Evolutionary conservation across 2,329 filamentous ascomycete species (phyloP).

Genomic region (Periconia sp.): DNA sequence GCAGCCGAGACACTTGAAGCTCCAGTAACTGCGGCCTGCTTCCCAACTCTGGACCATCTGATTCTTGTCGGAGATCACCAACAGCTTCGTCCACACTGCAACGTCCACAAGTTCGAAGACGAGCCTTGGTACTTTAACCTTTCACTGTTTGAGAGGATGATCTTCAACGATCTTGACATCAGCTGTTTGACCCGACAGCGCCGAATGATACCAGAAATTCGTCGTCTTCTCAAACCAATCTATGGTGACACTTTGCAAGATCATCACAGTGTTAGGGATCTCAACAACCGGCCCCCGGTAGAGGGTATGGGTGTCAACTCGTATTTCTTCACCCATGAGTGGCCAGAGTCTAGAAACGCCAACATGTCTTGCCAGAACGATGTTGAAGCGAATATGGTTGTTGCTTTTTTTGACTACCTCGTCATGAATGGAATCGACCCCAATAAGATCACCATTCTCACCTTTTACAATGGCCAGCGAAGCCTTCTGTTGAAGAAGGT

Average conservation of each 20-base stretch:
- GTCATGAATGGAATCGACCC: conserved; percentile 64
- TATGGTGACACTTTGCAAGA: conserved; percentile 60
- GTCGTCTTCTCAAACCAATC: conserved; percentile 62
- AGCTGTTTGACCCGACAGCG: conserved; percentile 69
- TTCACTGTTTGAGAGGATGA: conserved; percentile 78
- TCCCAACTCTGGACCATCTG: conserved; percentile 64
- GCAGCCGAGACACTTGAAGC: conserved; percentile 75
- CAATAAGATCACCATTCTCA: conserved; percentile 73
- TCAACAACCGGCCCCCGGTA: conserved; percentile 52
- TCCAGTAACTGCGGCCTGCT: conserved; percentile 60
- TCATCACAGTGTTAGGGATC: conserved; percentile 56
- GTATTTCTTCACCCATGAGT: conserved; percentile 66
- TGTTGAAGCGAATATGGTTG: conserved; percentile 75
- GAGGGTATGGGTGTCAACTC: conserved; percentile 66
- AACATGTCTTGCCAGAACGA: conserved; percentile 69
- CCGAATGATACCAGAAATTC: conserved; percentile 70
- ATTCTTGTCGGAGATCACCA: conserved; percentile 78
- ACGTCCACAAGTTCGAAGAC: conserved; percentile 60
- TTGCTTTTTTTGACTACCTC: conserved; percentile 71
- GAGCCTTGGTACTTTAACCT: conserved; percentile 68
- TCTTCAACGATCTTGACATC: conserved; percentile 66
- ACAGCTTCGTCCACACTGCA: conserved; percentile 72
- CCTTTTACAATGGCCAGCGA: conserved; percentile 85
- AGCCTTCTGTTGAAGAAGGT: conserved; percentile 61
- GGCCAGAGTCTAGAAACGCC: conserved; percentile 64